A percentile compares a stretch with the other conserved stretches of the same genome.
Evolutionary conservation across 2,329 filamentous ascomycete species (phyloP).

Genomic region (Zasmidium angulare): DNA sequence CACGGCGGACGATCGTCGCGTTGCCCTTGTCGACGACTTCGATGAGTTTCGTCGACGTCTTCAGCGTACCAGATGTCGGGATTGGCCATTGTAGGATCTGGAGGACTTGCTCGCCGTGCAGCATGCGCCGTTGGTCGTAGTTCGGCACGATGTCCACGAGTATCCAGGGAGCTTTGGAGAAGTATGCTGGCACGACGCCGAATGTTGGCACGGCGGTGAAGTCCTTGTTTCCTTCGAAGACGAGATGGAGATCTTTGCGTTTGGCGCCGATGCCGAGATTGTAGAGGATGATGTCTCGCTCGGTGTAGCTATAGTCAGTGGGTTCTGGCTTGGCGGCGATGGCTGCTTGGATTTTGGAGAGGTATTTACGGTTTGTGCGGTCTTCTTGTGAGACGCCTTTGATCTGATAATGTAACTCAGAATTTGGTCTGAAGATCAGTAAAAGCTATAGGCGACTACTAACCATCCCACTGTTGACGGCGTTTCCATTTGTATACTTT

Average conservation of each 20-base stretch:
- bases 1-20: constrained; percentile 78
- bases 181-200: constrained; percentile 89
- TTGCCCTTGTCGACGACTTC: constrained; percentile 96
- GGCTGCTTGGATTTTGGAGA: constrained; percentile 73
- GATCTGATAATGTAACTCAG: not conserved
- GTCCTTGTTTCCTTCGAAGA: constrained; percentile 86
- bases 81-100: constrained; percentile 90
- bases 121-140: constrained; percentile 96
- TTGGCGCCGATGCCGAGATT: constrained; percentile 89
- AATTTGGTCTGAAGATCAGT: not conserved
- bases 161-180: constrained; percentile 74
- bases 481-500: constrained; percentile 52
- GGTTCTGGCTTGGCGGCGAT: constrained; percentile 55
- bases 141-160: constrained; percentile 85
- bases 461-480: constrained; percentile 8
- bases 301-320: constrained; percentile 62
- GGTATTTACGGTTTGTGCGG: constrained; percentile 11
- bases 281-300: constrained; percentile 89
- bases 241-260: constrained; percentile 78
- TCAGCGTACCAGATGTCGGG: constrained; percentile 74
- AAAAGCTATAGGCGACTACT: not conserved
- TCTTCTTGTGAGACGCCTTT: constrained; percentile 62
- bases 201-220: constrained; percentile 93
- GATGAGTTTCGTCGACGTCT: constrained; percentile 75
- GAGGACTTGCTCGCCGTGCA: constrained; percentile 97